phyloP scores from a whole-genome alignment of 352 stramenopile genomes.

The Phytophthora pisi region DNA sequence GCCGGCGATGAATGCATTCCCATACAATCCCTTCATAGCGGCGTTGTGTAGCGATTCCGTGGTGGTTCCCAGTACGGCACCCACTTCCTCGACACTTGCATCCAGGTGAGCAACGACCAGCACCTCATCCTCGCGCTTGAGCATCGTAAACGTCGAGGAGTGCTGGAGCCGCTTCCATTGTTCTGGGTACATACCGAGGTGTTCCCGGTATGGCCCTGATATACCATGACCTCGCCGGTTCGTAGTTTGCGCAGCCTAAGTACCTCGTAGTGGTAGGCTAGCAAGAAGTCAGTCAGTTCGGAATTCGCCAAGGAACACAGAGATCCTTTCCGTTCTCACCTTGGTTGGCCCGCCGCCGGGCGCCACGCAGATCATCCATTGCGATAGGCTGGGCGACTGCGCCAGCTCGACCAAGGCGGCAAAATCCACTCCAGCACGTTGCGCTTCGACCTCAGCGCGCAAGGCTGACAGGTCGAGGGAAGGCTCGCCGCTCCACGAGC shows the following conservation, averaged over 20 bases:
- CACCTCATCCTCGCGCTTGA: slow-evolving; percentile 34
- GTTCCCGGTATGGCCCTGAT: too few relatives aligned
- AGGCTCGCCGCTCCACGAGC: slow-evolving; percentile 21
- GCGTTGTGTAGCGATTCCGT: slow-evolving; percentile 25
- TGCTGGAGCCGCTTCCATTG: slow-evolving; percentile 33
- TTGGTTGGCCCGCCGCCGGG: too few relatives aligned
- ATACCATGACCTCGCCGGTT: too few relatives aligned
- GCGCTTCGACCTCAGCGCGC: slow-evolving; percentile 19
- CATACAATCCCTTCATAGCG: slow-evolving; percentile 43
- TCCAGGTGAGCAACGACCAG: slow-evolving; percentile 28
- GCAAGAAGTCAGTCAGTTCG: too few relatives aligned
- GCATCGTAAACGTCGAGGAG: slow-evolving; percentile 21
- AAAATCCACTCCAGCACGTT: slow-evolving; percentile 27
- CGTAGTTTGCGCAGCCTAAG: too few relatives aligned
- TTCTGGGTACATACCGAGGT: too few relatives aligned
- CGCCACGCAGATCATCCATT: neutral
- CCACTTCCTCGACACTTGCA: slow-evolving; percentile 39
- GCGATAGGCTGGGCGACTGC: slow-evolving; percentile 11
- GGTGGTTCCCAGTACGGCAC: slow-evolving; percentile 21
- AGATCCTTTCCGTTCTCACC: too few relatives aligned
- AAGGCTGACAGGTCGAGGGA: neutral
- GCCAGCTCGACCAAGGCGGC: slow-evolving; percentile 19
- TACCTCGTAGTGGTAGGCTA: too few relatives aligned
- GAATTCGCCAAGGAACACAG: too few relatives aligned
- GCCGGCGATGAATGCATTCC: slow-evolving; percentile 38